Conservation (phyloP, 345 rosid genomes). For the Eutrema yunnanense region DNA sequence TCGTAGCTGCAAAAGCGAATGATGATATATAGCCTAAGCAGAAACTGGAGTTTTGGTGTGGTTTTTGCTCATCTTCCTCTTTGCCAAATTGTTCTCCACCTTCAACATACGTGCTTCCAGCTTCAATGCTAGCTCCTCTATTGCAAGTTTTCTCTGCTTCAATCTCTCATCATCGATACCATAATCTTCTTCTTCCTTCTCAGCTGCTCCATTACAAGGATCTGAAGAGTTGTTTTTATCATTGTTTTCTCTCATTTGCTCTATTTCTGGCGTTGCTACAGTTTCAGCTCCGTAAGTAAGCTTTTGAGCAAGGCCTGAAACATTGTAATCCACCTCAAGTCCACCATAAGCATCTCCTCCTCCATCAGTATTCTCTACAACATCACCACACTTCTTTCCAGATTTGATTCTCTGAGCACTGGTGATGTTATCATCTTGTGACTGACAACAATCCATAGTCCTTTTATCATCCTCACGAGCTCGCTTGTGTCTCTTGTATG, state of each 20-base stretch:
- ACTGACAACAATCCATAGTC: not conserved
- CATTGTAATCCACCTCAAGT: not conserved
- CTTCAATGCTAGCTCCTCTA: not conserved
- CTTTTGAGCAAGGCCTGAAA: not conserved
- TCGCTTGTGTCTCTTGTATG: not conserved
- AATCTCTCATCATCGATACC: not conserved
- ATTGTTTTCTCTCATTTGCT: not conserved
- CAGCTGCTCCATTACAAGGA: not conserved
- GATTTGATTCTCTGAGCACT: no score
- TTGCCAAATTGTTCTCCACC: not conserved
- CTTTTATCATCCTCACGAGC: not conserved
- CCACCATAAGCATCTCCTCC: not conserved
- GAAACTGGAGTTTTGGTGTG: not conserved
- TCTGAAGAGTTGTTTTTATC: not conserved
- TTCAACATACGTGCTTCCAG: slow-evolving; percentile 6
- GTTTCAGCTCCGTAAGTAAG: not conserved
- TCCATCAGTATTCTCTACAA: not conserved
- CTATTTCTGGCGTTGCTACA: not conserved
- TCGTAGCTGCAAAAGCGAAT: not conserved
- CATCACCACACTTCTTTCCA: no score
- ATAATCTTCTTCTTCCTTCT: not conserved
- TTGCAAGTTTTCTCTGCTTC: slow-evolving; percentile 3
- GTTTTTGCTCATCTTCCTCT: not conserved
- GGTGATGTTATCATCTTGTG: no score
- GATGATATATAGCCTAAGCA: not conserved